Evolutionary conservation across 2,329 filamentous ascomycete species (phyloP).

Genomic region (Penicillium janthinellum): DNA sequence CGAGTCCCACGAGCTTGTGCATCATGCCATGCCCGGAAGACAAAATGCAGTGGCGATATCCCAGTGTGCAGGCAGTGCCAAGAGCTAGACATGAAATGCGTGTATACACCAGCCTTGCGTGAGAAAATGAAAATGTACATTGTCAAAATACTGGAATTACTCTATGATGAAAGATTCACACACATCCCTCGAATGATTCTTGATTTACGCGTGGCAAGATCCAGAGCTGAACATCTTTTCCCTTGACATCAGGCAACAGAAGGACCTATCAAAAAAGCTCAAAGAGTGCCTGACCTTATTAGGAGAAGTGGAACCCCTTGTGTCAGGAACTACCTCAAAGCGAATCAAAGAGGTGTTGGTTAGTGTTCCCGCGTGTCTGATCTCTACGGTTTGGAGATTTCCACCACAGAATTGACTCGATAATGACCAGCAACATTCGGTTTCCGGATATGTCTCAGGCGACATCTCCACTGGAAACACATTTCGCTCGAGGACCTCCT

Average conservation of each 20-base stretch:
- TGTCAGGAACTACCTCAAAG: slow-evolving; percentile 1
- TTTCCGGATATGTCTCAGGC: neutral
- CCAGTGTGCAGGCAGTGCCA: slow-evolving; percentile 46
- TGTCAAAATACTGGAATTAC: neutral
- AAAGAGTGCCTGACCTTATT: slow-evolving; percentile 12
- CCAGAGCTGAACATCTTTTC: neutral
- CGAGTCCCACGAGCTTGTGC: slow-evolving; percentile 45
- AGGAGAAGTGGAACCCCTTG: slow-evolving; percentile 3
- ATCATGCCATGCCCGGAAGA: slow-evolving; percentile 46
- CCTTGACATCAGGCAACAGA: slow-evolving; percentile 6
- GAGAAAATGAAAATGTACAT: slow-evolving; percentile 41
- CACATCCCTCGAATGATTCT: neutral
- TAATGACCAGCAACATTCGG: neutral
- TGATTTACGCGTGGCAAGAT: neutral
- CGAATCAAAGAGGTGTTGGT: slow-evolving; percentile 8
- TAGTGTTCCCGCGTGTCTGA: neutral
- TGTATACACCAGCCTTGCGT: slow-evolving; percentile 43
- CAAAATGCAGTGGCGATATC: slow-evolving; percentile 48
- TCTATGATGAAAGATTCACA: neutral
- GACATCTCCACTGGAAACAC: neutral
- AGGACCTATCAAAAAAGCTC: slow-evolving; percentile 1
- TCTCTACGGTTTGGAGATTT: neutral
- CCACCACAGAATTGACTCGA: neutral
- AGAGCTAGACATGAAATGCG: slow-evolving; percentile 40
- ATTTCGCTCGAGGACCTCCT: neutral